These are phyloP conservation scores for Mycosphaerelloides madeirae DNA, from an alignment of 2,329 filamentous ascomycete species.

Conservation along the genomic window DNA sequence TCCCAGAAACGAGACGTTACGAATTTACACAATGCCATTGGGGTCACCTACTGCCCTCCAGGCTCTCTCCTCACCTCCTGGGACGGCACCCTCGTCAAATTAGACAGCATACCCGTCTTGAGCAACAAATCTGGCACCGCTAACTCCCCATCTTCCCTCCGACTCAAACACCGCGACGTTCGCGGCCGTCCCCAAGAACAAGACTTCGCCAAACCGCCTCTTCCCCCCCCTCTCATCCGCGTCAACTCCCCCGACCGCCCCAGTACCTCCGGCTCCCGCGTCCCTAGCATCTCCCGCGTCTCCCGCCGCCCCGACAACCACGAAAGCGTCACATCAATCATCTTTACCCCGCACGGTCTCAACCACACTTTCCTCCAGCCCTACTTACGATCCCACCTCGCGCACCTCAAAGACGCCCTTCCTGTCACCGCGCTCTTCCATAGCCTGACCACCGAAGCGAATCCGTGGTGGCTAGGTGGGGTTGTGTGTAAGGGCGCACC, in stretches of 20 bases:
- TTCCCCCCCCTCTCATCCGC: background rate
- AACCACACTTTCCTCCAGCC: constrained; percentile 50
- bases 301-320: constrained; percentile 10
- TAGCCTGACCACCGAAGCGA: constrained; percentile 56
- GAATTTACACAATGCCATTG: constrained; percentile 61
- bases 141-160: constrained; percentile 1
- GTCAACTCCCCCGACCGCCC: constrained; percentile 7
- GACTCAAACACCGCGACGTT: background rate
- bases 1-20: constrained; percentile 57
- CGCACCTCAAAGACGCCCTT: constrained; percentile 49
- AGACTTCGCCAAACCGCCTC: background rate
- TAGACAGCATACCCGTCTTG: constrained; percentile 32
- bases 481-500: constrained; percentile 55
- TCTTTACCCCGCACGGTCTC: constrained; percentile 63
- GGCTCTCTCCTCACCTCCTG: constrained; percentile 35
- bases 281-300: background rate
- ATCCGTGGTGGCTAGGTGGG: constrained; percentile 59
- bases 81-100: constrained; percentile 33
- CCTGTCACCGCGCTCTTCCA: constrained; percentile 62
- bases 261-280: constrained; percentile 5
- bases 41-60: constrained; percentile 66
- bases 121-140: constrained; percentile 1
- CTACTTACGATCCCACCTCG: constrained; percentile 56
- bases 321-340: constrained; percentile 50
- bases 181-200: background rate